phyloP scores from a whole-genome alignment of 2,329 filamentous ascomycete genomes.

The Calonectria pseudoturangicola region DNA sequence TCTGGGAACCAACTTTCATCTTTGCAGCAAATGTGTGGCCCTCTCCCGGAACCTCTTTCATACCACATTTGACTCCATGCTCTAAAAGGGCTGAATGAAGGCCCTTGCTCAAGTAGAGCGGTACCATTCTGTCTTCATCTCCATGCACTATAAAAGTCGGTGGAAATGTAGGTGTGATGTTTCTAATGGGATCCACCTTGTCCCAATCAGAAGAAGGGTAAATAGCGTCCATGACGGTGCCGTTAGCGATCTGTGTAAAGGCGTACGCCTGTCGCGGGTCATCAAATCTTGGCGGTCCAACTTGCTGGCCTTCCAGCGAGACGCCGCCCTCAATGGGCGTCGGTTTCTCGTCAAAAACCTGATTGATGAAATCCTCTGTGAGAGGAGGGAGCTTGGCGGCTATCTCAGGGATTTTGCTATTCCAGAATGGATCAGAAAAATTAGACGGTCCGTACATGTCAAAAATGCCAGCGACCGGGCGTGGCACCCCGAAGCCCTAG shows the following conservation, averaged over 20 bases:
- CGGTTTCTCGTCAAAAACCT: constrained; percentile 60
- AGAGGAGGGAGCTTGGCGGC: constrained; percentile 54
- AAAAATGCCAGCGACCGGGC: constrained; percentile 61
- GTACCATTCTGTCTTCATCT: constrained; percentile 61
- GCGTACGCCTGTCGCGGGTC: constrained; percentile 63
- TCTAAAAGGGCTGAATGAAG: constrained; percentile 54
- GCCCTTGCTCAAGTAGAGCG: constrained; percentile 58
- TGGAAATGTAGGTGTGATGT: constrained; percentile 55
- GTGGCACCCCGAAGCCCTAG: constrained; percentile 61
- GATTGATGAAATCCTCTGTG: constrained; percentile 56
- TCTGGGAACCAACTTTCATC: constrained; percentile 62
- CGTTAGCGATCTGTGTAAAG: constrained; percentile 63
- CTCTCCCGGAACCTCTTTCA: constrained; percentile 62
- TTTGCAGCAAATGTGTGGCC: constrained; percentile 65
- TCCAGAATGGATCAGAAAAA: constrained; percentile 63
- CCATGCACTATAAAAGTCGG: constrained; percentile 67
- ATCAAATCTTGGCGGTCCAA: constrained; percentile 59
- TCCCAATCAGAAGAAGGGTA: constrained; percentile 53
- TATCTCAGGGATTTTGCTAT: constrained; percentile 56
- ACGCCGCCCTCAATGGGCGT: constrained; percentile 62
- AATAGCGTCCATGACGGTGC: constrained; percentile 60
- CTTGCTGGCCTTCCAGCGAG: constrained; percentile 63
- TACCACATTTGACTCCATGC: constrained; percentile 58
- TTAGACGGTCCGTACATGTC: constrained; percentile 65
- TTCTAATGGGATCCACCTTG: constrained; percentile 59